Conservation (phyloP, 306 rosid genomes). For the Cucurbita moschata region DNA sequence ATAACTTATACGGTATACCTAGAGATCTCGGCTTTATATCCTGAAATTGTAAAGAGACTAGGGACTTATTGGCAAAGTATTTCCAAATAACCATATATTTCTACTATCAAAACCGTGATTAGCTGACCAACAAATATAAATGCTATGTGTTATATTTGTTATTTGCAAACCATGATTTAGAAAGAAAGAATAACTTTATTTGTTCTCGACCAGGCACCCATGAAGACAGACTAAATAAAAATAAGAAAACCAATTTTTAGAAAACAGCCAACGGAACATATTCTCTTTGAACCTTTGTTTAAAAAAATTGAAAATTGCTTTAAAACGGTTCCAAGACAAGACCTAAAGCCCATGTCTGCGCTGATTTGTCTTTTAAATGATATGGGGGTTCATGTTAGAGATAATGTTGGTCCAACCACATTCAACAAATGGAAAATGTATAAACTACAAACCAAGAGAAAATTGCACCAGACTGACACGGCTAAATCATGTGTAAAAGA, state of each 20-base stretch:
- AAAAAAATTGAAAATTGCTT: not conserved
- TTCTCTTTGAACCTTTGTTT: not conserved
- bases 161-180: not conserved
- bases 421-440: not conserved
- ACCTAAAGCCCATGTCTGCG: not conserved
- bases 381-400: not conserved
- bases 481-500: not conserved
- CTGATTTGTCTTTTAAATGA: not conserved
- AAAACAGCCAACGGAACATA: not conserved
- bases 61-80: not conserved
- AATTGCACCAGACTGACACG: not conserved
- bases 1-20: not conserved
- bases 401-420: not conserved
- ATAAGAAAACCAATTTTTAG: not conserved
- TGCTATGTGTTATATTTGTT: not conserved
- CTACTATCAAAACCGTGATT: not conserved
- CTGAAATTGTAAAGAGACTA: not conserved
- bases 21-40: not conserved
- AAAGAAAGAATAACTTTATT: not conserved
- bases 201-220: not conserved
- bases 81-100: not conserved
- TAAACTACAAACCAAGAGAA: not conserved
- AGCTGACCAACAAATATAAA: not conserved
- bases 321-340: not conserved
- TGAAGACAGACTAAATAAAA: not conserved